Conservation (phyloP, 495 filamentous ascomycete genomes). For the Filosporella fistucella region DNA sequence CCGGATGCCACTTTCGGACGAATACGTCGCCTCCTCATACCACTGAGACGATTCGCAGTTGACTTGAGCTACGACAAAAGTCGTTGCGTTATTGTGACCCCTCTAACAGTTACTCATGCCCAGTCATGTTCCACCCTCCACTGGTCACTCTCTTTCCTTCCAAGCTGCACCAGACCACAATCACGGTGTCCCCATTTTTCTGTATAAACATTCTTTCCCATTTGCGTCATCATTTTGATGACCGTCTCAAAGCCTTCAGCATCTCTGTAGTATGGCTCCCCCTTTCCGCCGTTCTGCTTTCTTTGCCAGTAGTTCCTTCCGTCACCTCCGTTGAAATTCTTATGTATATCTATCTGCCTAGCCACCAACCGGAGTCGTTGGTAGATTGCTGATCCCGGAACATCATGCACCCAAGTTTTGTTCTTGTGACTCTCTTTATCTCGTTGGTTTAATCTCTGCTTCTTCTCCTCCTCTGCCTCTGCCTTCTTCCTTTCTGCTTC, state of each 20-base stretch:
- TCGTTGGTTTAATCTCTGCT: slow-evolving; percentile 1
- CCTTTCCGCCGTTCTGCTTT: slow-evolving; percentile 50
- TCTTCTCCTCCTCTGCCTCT: not conserved
- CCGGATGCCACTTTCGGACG: no score
- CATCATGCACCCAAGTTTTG: no score
- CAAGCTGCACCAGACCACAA: slow-evolving; percentile 41
- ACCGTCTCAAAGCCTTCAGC: slow-evolving; percentile 46
- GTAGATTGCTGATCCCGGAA: no score
- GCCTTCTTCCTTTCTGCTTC: not conserved
- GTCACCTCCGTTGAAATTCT: slow-evolving; percentile 21
- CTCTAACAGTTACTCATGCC: no score
- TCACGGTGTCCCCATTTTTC: slow-evolving; percentile 55
- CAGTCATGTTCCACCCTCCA: slow-evolving; percentile 46
- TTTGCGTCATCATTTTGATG: slow-evolving; percentile 46
- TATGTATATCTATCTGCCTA: slow-evolving; percentile 15
- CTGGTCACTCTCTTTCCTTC: slow-evolving; percentile 40
- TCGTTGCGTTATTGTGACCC: no score
- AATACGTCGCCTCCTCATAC: no score
- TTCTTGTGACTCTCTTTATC: not conserved
- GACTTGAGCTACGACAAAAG: no score
- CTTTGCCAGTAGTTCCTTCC: slow-evolving; percentile 57
- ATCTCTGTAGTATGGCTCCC: slow-evolving; percentile 57
- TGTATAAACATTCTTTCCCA: slow-evolving; percentile 43
- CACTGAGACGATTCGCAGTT: no score
- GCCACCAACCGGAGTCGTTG: no score